These are phyloP conservation scores for Mortierella sp. DNA, from an alignment of 371 early-diverging fungal species.

Conservation along the genomic window DNA sequence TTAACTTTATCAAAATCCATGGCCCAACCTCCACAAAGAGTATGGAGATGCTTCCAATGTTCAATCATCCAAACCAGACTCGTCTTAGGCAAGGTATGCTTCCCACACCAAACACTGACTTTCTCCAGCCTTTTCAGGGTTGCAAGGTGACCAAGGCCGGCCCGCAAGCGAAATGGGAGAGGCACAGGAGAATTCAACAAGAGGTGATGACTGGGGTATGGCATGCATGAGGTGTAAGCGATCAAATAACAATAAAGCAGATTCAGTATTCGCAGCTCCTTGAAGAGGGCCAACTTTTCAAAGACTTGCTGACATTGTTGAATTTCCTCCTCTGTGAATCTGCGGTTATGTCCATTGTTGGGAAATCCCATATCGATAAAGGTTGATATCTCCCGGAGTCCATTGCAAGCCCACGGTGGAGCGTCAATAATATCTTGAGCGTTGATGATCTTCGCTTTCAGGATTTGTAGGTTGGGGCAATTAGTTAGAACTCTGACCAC, in stretches of 20 bases:
- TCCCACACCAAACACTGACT: neutral
- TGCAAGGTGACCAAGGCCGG: neutral
- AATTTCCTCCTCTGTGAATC: neutral
- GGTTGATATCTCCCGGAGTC: neutral
- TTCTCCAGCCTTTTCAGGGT: neutral
- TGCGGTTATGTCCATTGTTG: constrained; percentile 1
- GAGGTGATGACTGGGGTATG: neutral
- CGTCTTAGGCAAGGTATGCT: neutral
- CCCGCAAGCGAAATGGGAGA: neutral
- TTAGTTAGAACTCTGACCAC: constrained; percentile 2
- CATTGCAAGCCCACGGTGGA: constrained; percentile 14
- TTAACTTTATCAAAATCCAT: neutral
- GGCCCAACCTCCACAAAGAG: neutral
- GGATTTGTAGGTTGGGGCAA: constrained; percentile 1
- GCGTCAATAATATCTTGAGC: constrained; percentile 9
- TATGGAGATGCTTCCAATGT: constrained; percentile 3
- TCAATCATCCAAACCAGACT: neutral
- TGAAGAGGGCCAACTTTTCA: neutral
- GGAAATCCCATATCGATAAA: constrained; percentile 26
- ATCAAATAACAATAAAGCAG: neutral
- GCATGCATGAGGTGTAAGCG: neutral
- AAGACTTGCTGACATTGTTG: neutral
- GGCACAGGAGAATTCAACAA: neutral
- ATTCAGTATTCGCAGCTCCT: neutral
- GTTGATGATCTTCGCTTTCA: constrained; percentile 1